phyloP scores from a whole-genome alignment of 495 filamentous ascomycete genomes.

The Parmelia sp. region DNA sequence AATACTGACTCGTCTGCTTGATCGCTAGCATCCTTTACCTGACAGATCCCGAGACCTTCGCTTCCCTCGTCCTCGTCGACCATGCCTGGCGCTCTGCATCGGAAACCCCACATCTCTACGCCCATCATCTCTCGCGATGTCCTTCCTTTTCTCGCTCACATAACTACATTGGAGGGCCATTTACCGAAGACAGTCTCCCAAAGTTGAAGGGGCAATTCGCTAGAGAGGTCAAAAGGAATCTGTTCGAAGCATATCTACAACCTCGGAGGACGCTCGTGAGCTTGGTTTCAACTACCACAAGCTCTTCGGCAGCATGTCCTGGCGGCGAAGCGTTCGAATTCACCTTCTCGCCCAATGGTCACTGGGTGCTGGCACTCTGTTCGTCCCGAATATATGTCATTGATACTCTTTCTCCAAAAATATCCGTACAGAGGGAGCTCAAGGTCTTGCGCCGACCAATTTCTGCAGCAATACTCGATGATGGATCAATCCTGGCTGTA shows the following conservation, averaged over 20 bases:
- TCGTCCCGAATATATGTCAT: slow-evolving; percentile 84
- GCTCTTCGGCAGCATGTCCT: slow-evolving; percentile 70
- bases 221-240: slow-evolving; percentile 64
- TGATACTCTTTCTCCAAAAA: slow-evolving; percentile 50
- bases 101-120: slow-evolving; percentile 65
- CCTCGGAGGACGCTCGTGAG: slow-evolving; percentile 65
- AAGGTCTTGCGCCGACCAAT: slow-evolving; percentile 72
- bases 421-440: slow-evolving; percentile 66
- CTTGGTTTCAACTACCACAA: slow-evolving; percentile 73
- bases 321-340: slow-evolving; percentile 84
- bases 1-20: slow-evolving; percentile 12
- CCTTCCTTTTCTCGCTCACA: slow-evolving; percentile 58
- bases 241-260: slow-evolving; percentile 71
- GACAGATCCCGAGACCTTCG: slow-evolving; percentile 71
- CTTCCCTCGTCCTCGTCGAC: slow-evolving; percentile 76
- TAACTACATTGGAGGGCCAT: slow-evolving; percentile 35
- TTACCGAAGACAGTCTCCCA: slow-evolving; percentile 49
- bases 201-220: slow-evolving; percentile 61
- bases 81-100: slow-evolving; percentile 69
- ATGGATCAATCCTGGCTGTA: slow-evolving; percentile 71
- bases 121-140: slow-evolving; percentile 66
- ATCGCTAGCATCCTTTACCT: slow-evolving; percentile 62
- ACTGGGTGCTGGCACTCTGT: slow-evolving; percentile 69
- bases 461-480: slow-evolving; percentile 71
- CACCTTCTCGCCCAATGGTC: slow-evolving; percentile 65